Evolutionary conservation across 1,139 yeast genomes (phyloP).

Genomic region (Saccharomyces pastorianus): DNA sequence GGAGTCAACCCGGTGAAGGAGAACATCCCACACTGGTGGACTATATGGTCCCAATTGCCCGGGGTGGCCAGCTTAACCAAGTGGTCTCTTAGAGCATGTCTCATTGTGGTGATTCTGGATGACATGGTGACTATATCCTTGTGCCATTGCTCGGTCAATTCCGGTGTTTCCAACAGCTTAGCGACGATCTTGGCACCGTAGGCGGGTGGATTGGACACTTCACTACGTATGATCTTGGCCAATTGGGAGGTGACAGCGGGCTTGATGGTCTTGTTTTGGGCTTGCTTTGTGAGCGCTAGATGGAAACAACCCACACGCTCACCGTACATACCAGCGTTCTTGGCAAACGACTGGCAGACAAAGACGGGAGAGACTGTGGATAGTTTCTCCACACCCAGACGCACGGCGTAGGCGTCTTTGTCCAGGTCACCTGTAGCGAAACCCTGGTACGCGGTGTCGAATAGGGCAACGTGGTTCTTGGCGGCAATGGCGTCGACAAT

Average conservation of each 20-base stretch:
- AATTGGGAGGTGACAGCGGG: constrained; percentile 66
- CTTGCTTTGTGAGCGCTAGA: constrained; percentile 44
- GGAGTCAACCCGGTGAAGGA: constrained; percentile 81
- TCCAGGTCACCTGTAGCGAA: constrained; percentile 86
- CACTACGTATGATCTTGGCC: constrained; percentile 69
- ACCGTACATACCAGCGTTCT: constrained; percentile 95
- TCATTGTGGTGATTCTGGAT: constrained; percentile 71
- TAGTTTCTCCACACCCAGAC: constrained; percentile 60
- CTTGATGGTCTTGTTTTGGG: constrained; percentile 32
- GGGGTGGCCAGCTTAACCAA: constrained; percentile 66
- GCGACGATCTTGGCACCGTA: constrained; percentile 93
- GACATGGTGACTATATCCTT: constrained; percentile 83
- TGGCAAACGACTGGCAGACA: constrained; percentile 94
- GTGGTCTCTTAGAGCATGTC: constrained; percentile 53
- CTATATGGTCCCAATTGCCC: constrained; percentile 90
- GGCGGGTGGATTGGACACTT: constrained; percentile 90
- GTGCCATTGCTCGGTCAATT: constrained; percentile 73
- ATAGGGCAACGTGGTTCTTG: constrained; percentile 69
- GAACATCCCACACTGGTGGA: constrained; percentile 92
- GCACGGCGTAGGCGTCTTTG: constrained; percentile 79
- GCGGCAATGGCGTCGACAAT: constrained; percentile 55
- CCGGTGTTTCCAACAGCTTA: constrained; percentile 57
- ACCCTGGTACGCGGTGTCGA: constrained; percentile 96
- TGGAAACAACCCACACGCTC: constrained; percentile 95
- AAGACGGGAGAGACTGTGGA: constrained; percentile 42